phyloP scores from a whole-genome alignment of 108 stramenopile species.

The Pseudonitzschia pungens region DNA sequence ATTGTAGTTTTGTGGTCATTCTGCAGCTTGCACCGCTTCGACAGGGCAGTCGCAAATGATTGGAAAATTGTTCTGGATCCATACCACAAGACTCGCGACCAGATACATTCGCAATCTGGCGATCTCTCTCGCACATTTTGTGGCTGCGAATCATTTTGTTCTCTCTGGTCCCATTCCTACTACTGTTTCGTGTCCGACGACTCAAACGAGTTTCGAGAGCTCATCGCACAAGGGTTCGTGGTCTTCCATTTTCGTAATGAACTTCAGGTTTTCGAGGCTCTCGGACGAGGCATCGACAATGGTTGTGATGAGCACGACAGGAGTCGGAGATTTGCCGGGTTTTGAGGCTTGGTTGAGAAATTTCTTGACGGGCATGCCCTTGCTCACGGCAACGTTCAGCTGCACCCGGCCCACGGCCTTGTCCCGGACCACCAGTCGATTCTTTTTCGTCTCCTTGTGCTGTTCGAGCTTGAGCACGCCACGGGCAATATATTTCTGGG shows the following conservation, averaged over 20 bases:
- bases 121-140: background rate
- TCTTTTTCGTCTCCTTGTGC: slow-evolving; percentile 4
- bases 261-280: background rate
- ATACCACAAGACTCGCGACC: no score
- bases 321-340: background rate
- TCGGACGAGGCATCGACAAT: background rate
- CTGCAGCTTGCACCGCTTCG: no score
- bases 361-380: background rate
- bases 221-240: slow-evolving; percentile 2
- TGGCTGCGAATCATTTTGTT: background rate
- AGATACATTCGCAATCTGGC: no score
- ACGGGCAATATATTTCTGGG: background rate
- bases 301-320: background rate
- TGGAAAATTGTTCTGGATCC: no score
- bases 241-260: background rate
- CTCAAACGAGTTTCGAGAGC: background rate
- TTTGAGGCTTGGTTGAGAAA: background rate
- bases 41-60: no score
- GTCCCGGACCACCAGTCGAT: slow-evolving; percentile 8
- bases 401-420: background rate
- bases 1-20: no score
- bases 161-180: background rate
- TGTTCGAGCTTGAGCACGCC: background rate
- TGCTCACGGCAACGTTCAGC: background rate
- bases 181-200: no score